Evolutionary conservation across 768 basidiomycete genomes (phyloP), one percentile per base, ranked within the genome.

Genomic region (Pleurotus citrinopileatus): DNA sequence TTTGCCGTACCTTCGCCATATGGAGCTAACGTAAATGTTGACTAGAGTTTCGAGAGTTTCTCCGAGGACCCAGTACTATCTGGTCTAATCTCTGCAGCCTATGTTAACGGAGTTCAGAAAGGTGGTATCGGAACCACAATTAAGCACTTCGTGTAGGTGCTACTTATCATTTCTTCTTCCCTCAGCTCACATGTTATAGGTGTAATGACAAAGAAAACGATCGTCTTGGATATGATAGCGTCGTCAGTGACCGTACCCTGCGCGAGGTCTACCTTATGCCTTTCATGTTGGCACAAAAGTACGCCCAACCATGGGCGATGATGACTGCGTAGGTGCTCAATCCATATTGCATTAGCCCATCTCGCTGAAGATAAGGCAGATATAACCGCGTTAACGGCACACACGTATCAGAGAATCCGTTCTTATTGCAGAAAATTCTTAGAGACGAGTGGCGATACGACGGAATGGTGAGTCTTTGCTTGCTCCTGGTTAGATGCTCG

Each of bases 171-270:
- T 22, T 23, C 15, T 42, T 13, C 32, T 36, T 10, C 19, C 23
- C 25, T 2, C 34, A 55, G 58, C n/a, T 36, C 53, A 40, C 32
- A 36, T 53, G 27, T 29, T 38, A 32, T 56, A 85, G 84, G 17
- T 83, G 80, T 20, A 93, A 92, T 61, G 91, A 93, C 71, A 90
- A 91, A 67, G 89, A 92, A 65, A 79, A 89, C 57, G 87, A 89
- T 60, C 79, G 87, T 8, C 77, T 81, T 67, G 86, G 68, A 23
- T 88, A 83, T 59, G 84, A 91, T 75, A 68, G 77, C 73, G 77
- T 83, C 34, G 67, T 91, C 42, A 79, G 81, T 52, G 77, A 81
- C 7, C 76, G 89, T 25, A 83, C 88, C 3, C 71, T 91, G 27
- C 77, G 88, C 4, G 88, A 91, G 64, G 74, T 91, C 29, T 90